Evolutionary conservation across 352 stramenopile species (phyloP).

Genomic region (Phytopythium vexans): DNA sequence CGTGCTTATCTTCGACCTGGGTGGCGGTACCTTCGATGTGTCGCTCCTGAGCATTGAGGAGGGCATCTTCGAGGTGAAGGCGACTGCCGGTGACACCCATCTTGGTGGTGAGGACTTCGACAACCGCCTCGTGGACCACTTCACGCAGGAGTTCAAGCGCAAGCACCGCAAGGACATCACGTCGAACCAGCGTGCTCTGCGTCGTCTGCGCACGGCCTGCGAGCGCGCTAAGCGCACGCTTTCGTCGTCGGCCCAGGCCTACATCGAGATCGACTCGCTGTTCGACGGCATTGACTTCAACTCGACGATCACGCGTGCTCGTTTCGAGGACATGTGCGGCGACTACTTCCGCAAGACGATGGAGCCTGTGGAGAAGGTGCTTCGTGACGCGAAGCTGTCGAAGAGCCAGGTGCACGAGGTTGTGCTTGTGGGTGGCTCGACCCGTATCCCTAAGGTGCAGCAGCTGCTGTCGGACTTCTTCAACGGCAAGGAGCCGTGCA

Average conservation of each 20-base stretch:
- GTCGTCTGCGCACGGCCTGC: conserved; percentile 90
- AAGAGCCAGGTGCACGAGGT: conserved; percentile 83
- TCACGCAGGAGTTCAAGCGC: conserved; percentile 91
- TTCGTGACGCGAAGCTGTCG: conserved; percentile 85
- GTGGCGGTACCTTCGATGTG: conserved; percentile 95
- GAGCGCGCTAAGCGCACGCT: conserved; percentile 94
- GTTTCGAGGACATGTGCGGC: conserved; percentile 90
- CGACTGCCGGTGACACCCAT: conserved; percentile 93
- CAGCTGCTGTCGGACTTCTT: conserved; percentile 60
- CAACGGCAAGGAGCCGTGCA: conserved; percentile 66
- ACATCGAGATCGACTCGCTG: conserved; percentile 94
- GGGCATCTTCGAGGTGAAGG: conserved; percentile 96
- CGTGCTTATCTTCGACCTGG: conserved; percentile 96
- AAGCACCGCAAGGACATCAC: conserved; percentile 74
- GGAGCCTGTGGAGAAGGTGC: conserved; percentile 83
- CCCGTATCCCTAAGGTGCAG: conserved; percentile 69
- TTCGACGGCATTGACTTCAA: conserved; percentile 93
- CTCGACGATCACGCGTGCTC: conserved; percentile 87
- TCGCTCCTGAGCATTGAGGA: conserved; percentile 93
- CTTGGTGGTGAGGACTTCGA: conserved; percentile 95
- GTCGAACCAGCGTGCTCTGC: conserved; percentile 85
- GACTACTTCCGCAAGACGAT: conserved; percentile 92
- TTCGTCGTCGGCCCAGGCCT: conserved; percentile 89
- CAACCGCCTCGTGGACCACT: conserved; percentile 93
- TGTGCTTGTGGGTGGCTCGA: conserved; percentile 79